These are phyloP conservation scores for Zygoascus sp. DNA, from an alignment of 1,139 yeast genomes.

Conservation along the genomic window DNA sequence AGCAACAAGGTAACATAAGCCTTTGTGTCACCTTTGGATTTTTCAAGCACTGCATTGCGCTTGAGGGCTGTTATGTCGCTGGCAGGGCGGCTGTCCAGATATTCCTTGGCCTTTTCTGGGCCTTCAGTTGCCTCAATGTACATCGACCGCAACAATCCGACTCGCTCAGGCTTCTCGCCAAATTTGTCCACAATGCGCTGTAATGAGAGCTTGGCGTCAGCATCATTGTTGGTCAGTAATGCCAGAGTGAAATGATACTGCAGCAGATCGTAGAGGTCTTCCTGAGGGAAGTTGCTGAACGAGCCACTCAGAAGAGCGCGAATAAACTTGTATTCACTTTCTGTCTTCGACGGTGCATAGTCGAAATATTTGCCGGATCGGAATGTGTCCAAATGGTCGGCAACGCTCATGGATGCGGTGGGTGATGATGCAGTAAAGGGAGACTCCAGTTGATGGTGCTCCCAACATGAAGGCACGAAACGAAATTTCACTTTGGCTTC, in stretches of 20 bases:
- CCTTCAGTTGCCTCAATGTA: slow-evolving; percentile 55
- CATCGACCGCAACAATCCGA: slow-evolving; percentile 53
- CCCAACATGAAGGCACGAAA: neutral
- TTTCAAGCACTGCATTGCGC: slow-evolving; percentile 36
- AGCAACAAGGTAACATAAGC: slow-evolving; percentile 49
- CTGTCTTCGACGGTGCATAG: slow-evolving; percentile 27
- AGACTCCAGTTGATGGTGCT: too few relatives aligned
- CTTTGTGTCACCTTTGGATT: slow-evolving; percentile 31
- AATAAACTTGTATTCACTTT: slow-evolving; percentile 28
- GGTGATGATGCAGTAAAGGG: too few relatives aligned
- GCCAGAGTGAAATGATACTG: slow-evolving; percentile 71
- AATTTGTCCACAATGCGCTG: slow-evolving; percentile 65
- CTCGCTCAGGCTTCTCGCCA: slow-evolving; percentile 49
- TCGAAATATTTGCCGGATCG: slow-evolving; percentile 18
- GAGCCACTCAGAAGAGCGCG: slow-evolving; percentile 33
- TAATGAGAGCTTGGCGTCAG: slow-evolving; percentile 62
- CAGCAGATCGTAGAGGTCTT: slow-evolving; percentile 54
- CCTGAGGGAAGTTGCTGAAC: slow-evolving; percentile 39
- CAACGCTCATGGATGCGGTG: slow-evolving; percentile 5
- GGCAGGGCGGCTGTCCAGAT: slow-evolving; percentile 31
- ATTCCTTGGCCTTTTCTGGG: slow-evolving; percentile 42
- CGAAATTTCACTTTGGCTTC: neutral
- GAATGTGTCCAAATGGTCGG: slow-evolving; percentile 3
- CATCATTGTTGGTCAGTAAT: slow-evolving; percentile 60
- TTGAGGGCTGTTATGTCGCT: slow-evolving; percentile 37